Percentiles rank a stretch among this genome's conserved stretches.
Conservation (phyloP, 2,329 filamentous ascomycete species). For the Orbilia ellipsospora region DNA sequence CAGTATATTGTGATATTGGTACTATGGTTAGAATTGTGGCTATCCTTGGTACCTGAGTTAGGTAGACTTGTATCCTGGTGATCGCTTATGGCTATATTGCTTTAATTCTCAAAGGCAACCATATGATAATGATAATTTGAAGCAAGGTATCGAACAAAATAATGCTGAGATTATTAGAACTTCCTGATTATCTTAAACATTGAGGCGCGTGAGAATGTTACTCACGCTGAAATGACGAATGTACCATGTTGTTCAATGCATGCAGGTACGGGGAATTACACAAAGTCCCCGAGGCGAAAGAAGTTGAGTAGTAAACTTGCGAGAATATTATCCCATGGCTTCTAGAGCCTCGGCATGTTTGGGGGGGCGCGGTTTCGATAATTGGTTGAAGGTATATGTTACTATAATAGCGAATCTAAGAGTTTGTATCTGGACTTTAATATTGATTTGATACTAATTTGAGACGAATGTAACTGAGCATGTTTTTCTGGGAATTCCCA, state of each 20-base stretch:
- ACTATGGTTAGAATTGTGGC: background rate
- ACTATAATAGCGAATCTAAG: too few species aligned
- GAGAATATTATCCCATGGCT: slow-evolving; percentile 4
- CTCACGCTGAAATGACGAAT: slow-evolving; percentile 12
- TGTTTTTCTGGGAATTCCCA: too few species aligned
- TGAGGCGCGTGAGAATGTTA: slow-evolving; percentile 8
- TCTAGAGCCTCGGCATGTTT: slow-evolving; percentile 26
- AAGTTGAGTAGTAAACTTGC: slow-evolving; percentile 4
- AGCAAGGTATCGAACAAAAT: slow-evolving; percentile 35
- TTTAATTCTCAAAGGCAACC: background rate
- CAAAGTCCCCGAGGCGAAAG: slow-evolving; percentile 17
- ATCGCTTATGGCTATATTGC: slow-evolving; percentile 17
- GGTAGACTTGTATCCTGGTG: slow-evolving; percentile 24
- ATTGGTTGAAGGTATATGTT: background rate
- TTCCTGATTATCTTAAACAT: too few species aligned
- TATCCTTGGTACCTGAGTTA: slow-evolving; percentile 25
- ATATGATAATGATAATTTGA: slow-evolving; percentile 22
- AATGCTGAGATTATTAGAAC: slow-evolving; percentile 3
- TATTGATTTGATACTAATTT: too few species aligned
- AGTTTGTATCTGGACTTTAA: too few species aligned
- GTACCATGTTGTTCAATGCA: slow-evolving; percentile 13
- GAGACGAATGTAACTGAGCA: too few species aligned
- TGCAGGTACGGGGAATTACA: slow-evolving; percentile 46
- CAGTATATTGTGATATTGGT: background rate
- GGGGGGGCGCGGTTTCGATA: slow-evolving; percentile 7